Evolutionary conservation across 768 basidiomycete species (phyloP).

Genomic region (Lactarius tabidus): DNA sequence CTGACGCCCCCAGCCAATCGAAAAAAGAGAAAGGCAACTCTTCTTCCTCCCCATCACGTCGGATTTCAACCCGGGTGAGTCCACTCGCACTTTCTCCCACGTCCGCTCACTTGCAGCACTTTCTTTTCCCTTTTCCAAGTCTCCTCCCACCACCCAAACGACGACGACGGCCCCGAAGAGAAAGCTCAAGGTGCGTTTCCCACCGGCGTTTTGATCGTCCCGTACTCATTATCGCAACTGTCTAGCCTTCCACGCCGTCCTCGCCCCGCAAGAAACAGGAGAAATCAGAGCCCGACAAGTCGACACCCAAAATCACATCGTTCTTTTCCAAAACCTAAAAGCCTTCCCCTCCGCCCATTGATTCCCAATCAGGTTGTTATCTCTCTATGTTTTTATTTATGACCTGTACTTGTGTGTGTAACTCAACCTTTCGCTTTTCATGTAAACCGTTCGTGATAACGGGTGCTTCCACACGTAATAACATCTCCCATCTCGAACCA

Average conservation of each 20-base stretch:
- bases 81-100: no score
- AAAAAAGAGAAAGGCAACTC: neutral
- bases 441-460: no score
- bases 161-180: neutral
- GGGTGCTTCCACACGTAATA: neutral
- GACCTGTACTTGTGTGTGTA: neutral
- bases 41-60: no score
- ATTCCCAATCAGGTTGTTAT: neutral
- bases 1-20: neutral
- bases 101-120: no score
- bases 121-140: neutral
- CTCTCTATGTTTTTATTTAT: neutral
- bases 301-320: conserved; percentile 25
- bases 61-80: no score
- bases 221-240: neutral
- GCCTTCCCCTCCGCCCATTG: neutral
- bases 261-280: conserved; percentile 20
- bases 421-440: neutral
- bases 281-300: neutral
- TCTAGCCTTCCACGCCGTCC: neutral
- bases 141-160: neutral
- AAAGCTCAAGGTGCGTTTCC: neutral
- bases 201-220: no score
- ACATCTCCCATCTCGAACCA: neutral
- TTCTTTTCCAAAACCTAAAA: conserved; percentile 21